phyloP scores from a whole-genome alignment of 352 stramenopile genomes.

The Phytopythium helicoides region DNA sequence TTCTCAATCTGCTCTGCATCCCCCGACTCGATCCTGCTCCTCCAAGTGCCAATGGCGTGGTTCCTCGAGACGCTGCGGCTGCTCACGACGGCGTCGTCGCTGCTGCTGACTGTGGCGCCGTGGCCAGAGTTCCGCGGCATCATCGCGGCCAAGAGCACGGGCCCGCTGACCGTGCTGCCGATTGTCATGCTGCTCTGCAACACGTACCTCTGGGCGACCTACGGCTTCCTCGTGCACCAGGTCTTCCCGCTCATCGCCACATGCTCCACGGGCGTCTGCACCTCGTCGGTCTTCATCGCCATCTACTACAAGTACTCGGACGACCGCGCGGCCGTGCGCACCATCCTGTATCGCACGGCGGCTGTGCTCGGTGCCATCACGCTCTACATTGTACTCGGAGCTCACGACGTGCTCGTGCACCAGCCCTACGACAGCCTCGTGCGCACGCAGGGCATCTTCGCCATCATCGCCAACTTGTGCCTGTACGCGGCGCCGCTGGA shows the following conservation, averaged over 20 bases:
- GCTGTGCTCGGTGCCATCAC: conserved; percentile 9
- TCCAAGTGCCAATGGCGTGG: conserved; percentile 27
- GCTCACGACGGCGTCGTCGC: conserved; percentile 21
- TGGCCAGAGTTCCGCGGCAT: conserved; percentile 19
- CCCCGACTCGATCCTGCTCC: too few species aligned
- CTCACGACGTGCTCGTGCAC: conserved; percentile 14
- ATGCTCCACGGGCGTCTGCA: conserved; percentile 21
- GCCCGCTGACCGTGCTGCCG: conserved; percentile 25
- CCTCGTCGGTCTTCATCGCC: conserved; percentile 20
- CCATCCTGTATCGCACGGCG: conserved; percentile 14
- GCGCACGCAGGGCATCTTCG: conserved; percentile 19
- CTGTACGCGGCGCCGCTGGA: conserved; percentile 27
- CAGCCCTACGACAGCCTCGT: conserved; percentile 21
- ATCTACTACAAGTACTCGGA: conserved; percentile 27
- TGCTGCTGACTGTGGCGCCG: conserved; percentile 31
- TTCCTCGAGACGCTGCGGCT: conserved; percentile 29
- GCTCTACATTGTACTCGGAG: conserved; percentile 24
- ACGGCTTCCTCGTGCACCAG: conserved; percentile 30
- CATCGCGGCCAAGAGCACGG: conserved; percentile 25
- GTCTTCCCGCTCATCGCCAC: conserved; percentile 27
- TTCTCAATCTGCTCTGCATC: neutral
- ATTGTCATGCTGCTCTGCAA: conserved; percentile 28
- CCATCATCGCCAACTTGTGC: conserved; percentile 20
- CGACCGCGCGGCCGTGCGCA: conserved; percentile 17
- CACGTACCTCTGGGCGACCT: conserved; percentile 36